Base-by-base conservation (phyloP, 176 grass and related monocot species). In the Zoysia pacifica region DNA sequence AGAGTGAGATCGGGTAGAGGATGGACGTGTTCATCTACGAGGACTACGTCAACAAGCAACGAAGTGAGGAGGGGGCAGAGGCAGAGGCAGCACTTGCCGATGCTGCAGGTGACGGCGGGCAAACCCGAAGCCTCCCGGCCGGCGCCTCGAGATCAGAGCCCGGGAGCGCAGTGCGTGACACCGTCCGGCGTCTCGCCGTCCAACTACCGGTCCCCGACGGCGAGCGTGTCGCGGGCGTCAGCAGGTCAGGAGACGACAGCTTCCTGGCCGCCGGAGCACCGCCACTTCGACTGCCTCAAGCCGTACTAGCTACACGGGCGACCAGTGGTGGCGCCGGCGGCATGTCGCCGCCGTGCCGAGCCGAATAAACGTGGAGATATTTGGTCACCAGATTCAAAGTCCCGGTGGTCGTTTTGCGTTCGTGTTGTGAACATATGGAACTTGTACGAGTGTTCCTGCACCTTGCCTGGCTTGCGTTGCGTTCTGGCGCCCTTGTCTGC, bases 1-100 rank as follows among this genome's bases (percentile, higher is more conserved):
- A 19, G 20, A 4, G 13, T 69, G 28, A 60, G 13, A 79, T 16
- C 1, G 37, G 4, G 43, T 9, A 73, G 72, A 69, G 12, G 35
- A 93, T 91, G 86, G 91, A 94, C 37, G 74, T 89, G 56, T 94
- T 94, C 83, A 94, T 94, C 69, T 84, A 85, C 65, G 92, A 91
- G 83, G 86, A 91, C 55, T 89, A 91, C 70, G 76, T 94, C 39
- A 94, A 76, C 35, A 94, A 82, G 76, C 49, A 69, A 81, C 73
- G 72, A 86, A 61, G 65, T 81, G 79, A 91, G 78, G 78, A 77
- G 63, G 74, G 67, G 83, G 79, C 78, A 83, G 79, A 75, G 83
- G 54, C 80, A 56, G 42, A 78, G 51, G 69, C 71, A 69, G 88
- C 85, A 79, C 72, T 37, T 84, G 28, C 28, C 28, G 28, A 28